Evolutionary conservation across 768 basidiomycete species (phyloP), one percentile per base, ranked within the genome.

Genomic region (Tulasnella sp.): DNA sequence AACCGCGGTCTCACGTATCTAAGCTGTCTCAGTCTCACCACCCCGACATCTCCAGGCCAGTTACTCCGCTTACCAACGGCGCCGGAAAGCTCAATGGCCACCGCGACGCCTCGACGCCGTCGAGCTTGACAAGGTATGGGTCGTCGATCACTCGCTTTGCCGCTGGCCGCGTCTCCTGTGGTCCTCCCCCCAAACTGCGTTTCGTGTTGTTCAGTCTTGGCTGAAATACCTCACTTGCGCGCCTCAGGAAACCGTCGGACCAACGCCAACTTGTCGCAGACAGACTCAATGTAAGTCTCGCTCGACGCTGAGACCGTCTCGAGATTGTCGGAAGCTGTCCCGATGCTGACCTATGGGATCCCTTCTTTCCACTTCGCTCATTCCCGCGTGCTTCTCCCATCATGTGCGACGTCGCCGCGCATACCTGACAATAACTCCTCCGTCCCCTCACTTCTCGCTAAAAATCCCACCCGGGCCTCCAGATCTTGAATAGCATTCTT

Each of bases 341-440:
- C 72, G 72, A 73, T 44, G 72, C 34, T 44, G 34, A 44, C 37
- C 72, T 37, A 37, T 73, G 37, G 42, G 74, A 42, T 75, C 74
- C 73, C 40, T 75, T 60, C 58, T 54, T 78, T 64, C n/a, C 77
- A n/a, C 58, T 48, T 78, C 77, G 77, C 42, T 72, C 77, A 41
- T 78, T 34, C 77, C 48, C 54, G 60, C 77, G 54, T 78, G 77
- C 40, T 75, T 42, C 37, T 60, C 77, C n/a, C 77, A 64, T 78
- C 77, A 78, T 78, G 77, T 78, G 77, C 77, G 77, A 78, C 77
- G 50, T 78, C 77, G 77, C 77, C 77, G 77, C 77, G 77, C 77
- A 64, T 42, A 12, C 77, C 58, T 60, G 24, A 37, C 42, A 28
- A 22, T 50, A 54, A 64, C 50, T 31, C 34, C n/a, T 34, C 34